Evolutionary conservation across 2,329 filamentous ascomycete genomes (phyloP).

Genomic region (Hirsutella rhossiliensis): DNA sequence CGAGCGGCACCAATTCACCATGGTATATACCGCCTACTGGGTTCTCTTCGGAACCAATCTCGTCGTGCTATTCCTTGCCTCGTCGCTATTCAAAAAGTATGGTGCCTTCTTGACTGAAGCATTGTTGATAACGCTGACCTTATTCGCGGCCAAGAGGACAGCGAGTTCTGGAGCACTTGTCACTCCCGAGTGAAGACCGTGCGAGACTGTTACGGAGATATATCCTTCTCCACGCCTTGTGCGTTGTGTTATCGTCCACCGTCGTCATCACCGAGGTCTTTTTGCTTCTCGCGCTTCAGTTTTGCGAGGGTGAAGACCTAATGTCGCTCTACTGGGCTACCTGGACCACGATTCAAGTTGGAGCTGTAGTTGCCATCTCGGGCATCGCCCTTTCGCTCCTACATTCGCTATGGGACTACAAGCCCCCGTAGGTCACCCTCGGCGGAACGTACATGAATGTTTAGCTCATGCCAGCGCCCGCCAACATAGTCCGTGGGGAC

Average conservation of each 20-base stretch:
- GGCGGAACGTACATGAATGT: not conserved
- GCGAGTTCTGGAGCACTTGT: constrained; percentile 22
- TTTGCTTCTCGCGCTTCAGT: constrained; percentile 40
- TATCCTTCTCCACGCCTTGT: constrained; percentile 29
- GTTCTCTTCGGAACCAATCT: constrained; percentile 30
- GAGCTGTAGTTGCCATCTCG: constrained; percentile 43
- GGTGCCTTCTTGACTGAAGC: constrained; percentile 4
- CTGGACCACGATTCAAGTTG: constrained; percentile 48
- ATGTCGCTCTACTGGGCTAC: constrained; percentile 50
- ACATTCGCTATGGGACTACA: constrained; percentile 34
- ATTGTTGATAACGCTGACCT: constrained; percentile 11
- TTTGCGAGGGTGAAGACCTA: constrained; percentile 47
- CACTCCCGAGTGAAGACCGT: constrained; percentile 19
- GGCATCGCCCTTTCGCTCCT: constrained; percentile 42
- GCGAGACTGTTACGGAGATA: constrained; percentile 19
- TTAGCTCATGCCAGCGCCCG: not conserved
- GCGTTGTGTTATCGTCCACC: constrained; percentile 30
- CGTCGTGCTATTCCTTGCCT: constrained; percentile 29
- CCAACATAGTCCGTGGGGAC: constrained; percentile 36
- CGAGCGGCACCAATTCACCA: constrained; percentile 27
- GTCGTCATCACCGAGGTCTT: constrained; percentile 43
- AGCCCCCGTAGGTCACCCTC: constrained; percentile 34
- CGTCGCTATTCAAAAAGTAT: constrained; percentile 28
- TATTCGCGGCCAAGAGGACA: constrained; percentile 9
- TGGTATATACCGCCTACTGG: constrained; percentile 27